Conservation (phyloP, 2,329 filamentous ascomycete genomes). For the Dactylella cylindrospora region DNA sequence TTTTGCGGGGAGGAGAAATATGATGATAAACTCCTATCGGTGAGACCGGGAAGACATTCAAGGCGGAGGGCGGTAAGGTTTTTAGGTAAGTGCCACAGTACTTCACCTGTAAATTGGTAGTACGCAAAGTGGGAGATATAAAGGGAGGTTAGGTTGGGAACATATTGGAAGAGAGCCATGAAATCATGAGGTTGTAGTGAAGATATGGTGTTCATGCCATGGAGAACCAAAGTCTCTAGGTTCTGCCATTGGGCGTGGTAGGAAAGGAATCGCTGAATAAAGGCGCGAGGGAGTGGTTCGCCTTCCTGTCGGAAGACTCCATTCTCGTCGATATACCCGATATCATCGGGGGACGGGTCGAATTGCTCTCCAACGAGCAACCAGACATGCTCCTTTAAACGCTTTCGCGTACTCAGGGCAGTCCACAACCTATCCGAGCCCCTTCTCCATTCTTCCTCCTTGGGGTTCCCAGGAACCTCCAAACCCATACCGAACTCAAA, state of each 20-base stretch:
- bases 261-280: slow-evolving; percentile 26
- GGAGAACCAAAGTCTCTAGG: slow-evolving; percentile 35
- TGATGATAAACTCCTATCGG: slow-evolving; percentile 31
- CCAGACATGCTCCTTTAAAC: slow-evolving; percentile 41
- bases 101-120: slow-evolving; percentile 39
- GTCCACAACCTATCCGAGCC: slow-evolving; percentile 37
- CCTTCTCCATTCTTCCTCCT: slow-evolving; percentile 32
- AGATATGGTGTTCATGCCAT: slow-evolving; percentile 37
- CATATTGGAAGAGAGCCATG: slow-evolving; percentile 21
- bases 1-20: slow-evolving; percentile 40
- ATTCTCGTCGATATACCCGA: slow-evolving; percentile 37
- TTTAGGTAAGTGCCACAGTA: slow-evolving; percentile 38
- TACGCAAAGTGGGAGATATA: slow-evolving; percentile 39
- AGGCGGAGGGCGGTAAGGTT: slow-evolving; percentile 25
- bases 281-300: slow-evolving; percentile 16
- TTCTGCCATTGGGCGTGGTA: slow-evolving; percentile 39
- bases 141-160: slow-evolving; percentile 23
- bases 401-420: slow-evolving; percentile 34
- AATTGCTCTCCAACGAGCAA: slow-evolving; percentile 37
- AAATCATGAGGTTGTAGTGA: slow-evolving; percentile 35
- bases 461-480: slow-evolving; percentile 19
- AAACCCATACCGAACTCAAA: slow-evolving; percentile 42
- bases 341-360: slow-evolving; percentile 38
- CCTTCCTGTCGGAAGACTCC: slow-evolving; percentile 39
- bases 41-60: slow-evolving; percentile 32